phyloP scores from a whole-genome alignment of 1,284 basidiomycete species.

The Cerrena zonata region DNA sequence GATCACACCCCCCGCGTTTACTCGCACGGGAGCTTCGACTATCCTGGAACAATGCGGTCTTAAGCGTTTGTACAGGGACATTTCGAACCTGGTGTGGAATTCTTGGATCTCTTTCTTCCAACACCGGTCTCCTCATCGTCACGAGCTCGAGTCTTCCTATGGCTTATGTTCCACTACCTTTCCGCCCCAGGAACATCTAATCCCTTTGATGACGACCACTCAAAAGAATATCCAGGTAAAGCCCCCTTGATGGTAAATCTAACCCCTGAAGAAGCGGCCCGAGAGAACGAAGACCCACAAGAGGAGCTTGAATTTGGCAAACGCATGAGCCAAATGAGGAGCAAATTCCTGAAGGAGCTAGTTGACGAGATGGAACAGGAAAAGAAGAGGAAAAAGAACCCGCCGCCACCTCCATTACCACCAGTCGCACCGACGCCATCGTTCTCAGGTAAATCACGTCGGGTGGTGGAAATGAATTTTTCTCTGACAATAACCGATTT shows the following conservation, averaged over 20 bases:
- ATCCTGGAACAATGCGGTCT: constrained; percentile 8
- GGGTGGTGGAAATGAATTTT: not conserved
- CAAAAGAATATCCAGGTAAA: constrained; percentile 32
- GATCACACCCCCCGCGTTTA: not conserved
- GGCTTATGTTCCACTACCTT: constrained; percentile 48
- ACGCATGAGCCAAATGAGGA: constrained; percentile 34
- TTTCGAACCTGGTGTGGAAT: constrained; percentile 70
- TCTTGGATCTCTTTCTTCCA: constrained; percentile 77
- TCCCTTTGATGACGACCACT: constrained; percentile 40
- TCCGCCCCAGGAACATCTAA: constrained; percentile 35
- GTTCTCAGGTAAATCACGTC: constrained; percentile 21
- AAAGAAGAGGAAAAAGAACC: constrained; percentile 25
- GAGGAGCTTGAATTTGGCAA: constrained; percentile 39
- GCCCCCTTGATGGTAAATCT: constrained; percentile 33
- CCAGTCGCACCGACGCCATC: constrained; percentile 14
- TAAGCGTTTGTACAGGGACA: constrained; percentile 67
- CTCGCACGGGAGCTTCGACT: not conserved
- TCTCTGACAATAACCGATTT: not conserved
- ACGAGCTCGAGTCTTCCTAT: constrained; percentile 66
- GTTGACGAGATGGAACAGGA: constrained; percentile 34
- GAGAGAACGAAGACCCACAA: constrained; percentile 37
- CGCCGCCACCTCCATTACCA: constrained; percentile 16
- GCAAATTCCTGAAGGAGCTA: constrained; percentile 37
- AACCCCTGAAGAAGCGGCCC: constrained; percentile 30
- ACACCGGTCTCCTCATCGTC: constrained; percentile 63